Evolutionary conservation across 148 eudicot species (phyloP).

Genomic region (Spergularia bocconei): DNA sequence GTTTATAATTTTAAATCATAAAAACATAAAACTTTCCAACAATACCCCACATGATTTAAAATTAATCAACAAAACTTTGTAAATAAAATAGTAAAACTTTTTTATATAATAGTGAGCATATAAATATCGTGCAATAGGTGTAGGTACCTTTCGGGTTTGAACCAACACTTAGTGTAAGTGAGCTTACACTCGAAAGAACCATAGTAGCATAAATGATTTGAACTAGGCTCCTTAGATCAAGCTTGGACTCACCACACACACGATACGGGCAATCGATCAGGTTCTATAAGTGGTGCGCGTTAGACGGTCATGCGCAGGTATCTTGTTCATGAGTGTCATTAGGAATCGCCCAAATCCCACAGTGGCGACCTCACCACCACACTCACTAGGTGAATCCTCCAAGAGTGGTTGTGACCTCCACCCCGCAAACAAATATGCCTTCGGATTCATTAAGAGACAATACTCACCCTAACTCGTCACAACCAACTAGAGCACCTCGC

Average conservation of each 20-base stretch:
- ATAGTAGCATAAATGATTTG: not conserved
- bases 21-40: too few relatives aligned
- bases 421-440: not conserved
- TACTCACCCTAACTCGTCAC: too few relatives aligned
- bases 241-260: not conserved
- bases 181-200: not conserved
- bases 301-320: slow-evolving; percentile 5
- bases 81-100: not conserved
- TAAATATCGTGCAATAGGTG: not conserved
- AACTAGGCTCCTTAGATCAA: not conserved
- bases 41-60: slow-evolving; percentile 5
- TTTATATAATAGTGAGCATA: not conserved
- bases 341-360: not conserved
- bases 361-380: slow-evolving; percentile 1
- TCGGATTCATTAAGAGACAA: too few relatives aligned
- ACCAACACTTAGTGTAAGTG: slow-evolving; percentile 5
- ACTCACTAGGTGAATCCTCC: not conserved
- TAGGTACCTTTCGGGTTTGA: slow-evolving; percentile 6
- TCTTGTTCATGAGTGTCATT: not conserved
- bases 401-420: not conserved
- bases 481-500: not conserved
- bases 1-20: too few relatives aligned
- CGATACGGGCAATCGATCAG: not conserved
- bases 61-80: not conserved
- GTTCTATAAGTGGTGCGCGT: not conserved